These are phyloP conservation scores for Ascochyta lentis DNA, from an alignment of 2,329 filamentous ascomycete species.

Conservation along the genomic window DNA sequence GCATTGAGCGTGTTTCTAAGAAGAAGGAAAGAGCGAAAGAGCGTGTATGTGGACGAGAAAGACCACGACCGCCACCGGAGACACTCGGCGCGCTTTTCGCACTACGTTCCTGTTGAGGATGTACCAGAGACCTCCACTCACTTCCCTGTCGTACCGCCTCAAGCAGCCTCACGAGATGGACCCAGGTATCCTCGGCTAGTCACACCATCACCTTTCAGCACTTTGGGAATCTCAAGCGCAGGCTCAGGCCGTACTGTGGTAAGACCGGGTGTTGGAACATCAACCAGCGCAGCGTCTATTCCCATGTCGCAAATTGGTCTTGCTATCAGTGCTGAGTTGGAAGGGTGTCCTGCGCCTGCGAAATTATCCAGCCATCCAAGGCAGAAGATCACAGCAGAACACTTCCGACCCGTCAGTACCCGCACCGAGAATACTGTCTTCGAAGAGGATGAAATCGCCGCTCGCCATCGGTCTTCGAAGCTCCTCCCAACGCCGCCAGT, in stretches of 20 bases:
- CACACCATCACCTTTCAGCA: slow-evolving; percentile 19
- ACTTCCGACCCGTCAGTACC: slow-evolving; percentile 37
- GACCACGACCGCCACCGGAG: slow-evolving; percentile 18
- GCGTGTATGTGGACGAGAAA: slow-evolving; percentile 33
- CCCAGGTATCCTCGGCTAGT: slow-evolving; percentile 5
- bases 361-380: slow-evolving; percentile 16
- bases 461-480: slow-evolving; percentile 35
- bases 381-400: slow-evolving; percentile 14
- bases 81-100: slow-evolving; percentile 34
- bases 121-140: slow-evolving; percentile 17
- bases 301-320: slow-evolving; percentile 46
- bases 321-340: slow-evolving; percentile 47
- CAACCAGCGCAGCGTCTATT: slow-evolving; percentile 29
- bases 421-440: slow-evolving; percentile 48
- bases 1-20: slow-evolving; percentile 46
- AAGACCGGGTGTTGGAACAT: slow-evolving; percentile 30
- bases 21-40: slow-evolving; percentile 41
- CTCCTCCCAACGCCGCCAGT: slow-evolving; percentile 42
- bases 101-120: slow-evolving; percentile 23
- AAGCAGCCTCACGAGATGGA: slow-evolving; percentile 11
- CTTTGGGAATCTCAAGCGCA: slow-evolving; percentile 2
- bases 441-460: slow-evolving; percentile 43
- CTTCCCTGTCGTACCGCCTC: slow-evolving; percentile 27
- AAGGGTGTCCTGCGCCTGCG: slow-evolving; percentile 30
- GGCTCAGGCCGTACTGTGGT: slow-evolving; percentile 24